Base-by-base conservation (phyloP, 352 stramenopile species). In the Blastocystis sp. region DNA sequence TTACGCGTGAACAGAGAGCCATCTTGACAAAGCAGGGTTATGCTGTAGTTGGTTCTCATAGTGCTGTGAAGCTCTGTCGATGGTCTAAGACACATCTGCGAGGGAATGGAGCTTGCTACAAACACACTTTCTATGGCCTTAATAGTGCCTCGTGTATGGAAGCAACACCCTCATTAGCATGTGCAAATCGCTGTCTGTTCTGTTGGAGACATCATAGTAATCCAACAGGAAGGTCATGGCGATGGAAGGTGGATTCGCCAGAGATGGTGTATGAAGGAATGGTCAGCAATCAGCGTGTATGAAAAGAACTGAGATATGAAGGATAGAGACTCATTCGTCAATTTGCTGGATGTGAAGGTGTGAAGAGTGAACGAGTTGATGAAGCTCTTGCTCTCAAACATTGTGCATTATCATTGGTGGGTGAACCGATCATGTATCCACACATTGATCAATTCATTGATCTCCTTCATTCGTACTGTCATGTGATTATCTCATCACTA, bases 61-160 rank as follows among this genome's bases (percentile, higher is more conserved):
- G 93, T 71, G 96, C 95, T 21, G 96, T 99, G 42, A 98, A 99
- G 90, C 90, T 99, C 4, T 99, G 96, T 80, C 93, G 96, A 14
- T 99, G 96, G 96, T 98, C 95, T 14, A 99, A 99, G 90, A 94
- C 98, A 89, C 95, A 98, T 87, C 90, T 99, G 19, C 92, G 95
- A 52, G 95, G 96, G 27, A 92, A 95, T 57, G 95, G 95, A 54
- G 95, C 95, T 21, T 98, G 95, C 90, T 98, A 98, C 92, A 98
- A 98, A 90, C 96, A 98, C 89, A 97, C 94, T 21, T 98, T 98
- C 89, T 98, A 98, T 89, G 95, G 95, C n/a, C 98, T 99, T 88
- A 98, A 94, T 43, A 83, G 71, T 43, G 71, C 81, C 12, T 96
- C 92, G 91, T 99, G 95, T 89, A 99, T 99, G 95, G 96, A 99